phyloP scores from a whole-genome alignment of 306 rosid genomes.

The Alnus rubra region DNA sequence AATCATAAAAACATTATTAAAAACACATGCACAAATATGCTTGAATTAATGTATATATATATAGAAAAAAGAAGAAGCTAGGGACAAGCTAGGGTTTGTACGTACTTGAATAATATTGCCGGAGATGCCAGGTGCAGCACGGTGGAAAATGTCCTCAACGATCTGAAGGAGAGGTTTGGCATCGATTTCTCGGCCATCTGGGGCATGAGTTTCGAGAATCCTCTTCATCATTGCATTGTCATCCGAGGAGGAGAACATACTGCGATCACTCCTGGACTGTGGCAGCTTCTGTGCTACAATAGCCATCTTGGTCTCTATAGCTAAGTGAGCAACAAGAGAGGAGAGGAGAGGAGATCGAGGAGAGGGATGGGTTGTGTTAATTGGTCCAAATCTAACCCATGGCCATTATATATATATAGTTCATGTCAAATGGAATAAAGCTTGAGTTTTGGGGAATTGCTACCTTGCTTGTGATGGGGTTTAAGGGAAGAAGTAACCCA shows the following conservation, averaged over 20 bases:
- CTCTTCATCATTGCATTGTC: constrained; percentile 43
- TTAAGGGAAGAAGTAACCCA: constrained; percentile 23
- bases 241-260: constrained; percentile 37
- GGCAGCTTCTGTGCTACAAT: constrained; percentile 23
- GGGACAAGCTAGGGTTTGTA: not conserved
- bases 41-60: no score
- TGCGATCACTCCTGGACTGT: constrained; percentile 27
- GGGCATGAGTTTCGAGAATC: constrained; percentile 47
- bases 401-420: constrained; percentile 13
- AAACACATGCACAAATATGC: no score
- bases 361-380: not conserved
- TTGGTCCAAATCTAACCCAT: not conserved
- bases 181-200: constrained; percentile 33
- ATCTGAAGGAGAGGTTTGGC: constrained; percentile 52
- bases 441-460: constrained; percentile 22
- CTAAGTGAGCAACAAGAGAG: constrained; percentile 4
- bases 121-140: constrained; percentile 24
- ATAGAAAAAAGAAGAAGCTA: not conserved
- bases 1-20: not conserved
- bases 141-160: constrained; percentile 47
- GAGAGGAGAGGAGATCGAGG: constrained; percentile 1
- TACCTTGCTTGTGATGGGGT: constrained; percentile 65
- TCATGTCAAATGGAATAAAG: constrained; percentile 2
- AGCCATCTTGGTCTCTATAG: constrained; percentile 21
- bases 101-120: constrained; percentile 19